Evolutionary conservation across 2,329 filamentous ascomycete species (phyloP).

Genomic region (Coniochaeta sp.): DNA sequence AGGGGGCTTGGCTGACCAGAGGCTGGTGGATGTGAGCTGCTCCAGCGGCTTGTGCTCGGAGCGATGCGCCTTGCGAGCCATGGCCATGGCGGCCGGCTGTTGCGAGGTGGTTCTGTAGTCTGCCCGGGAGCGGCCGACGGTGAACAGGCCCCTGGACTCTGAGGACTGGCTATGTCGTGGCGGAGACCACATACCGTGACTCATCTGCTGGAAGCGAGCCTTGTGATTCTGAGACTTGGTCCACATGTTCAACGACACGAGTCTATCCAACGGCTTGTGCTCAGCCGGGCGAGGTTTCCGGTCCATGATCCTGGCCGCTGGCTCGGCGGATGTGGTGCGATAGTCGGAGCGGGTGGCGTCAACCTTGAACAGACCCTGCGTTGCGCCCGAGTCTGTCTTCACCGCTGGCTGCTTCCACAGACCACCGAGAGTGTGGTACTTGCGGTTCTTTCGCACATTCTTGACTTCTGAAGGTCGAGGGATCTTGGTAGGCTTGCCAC

Average conservation of each 20-base stretch:
- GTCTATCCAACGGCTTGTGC: constrained; percentile 1
- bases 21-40: constrained; percentile 14
- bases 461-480: constrained; percentile 6
- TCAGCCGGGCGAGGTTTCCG: neutral
- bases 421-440: constrained; percentile 7
- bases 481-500: constrained; percentile 9
- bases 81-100: constrained; percentile 22
- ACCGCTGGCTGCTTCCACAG: constrained; percentile 12
- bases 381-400: neutral
- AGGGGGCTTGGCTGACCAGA: constrained; percentile 15
- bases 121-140: constrained; percentile 11
- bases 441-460: constrained; percentile 4
- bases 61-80: constrained; percentile 18
- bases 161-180: neutral
- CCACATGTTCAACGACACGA: constrained; percentile 1
- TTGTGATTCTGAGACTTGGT: neutral
- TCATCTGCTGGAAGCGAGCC: constrained; percentile 1
- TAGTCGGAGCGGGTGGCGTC: neutral
- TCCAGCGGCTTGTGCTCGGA: constrained; percentile 17
- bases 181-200: constrained; percentile 4
- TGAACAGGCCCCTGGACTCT: constrained; percentile 16
- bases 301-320: constrained; percentile 16
- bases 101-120: constrained; percentile 20
- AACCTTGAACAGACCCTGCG: neutral
- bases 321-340: constrained; percentile 12